Conservation (phyloP, 1,139 yeast species). For the Yamadazyma atlantica region DNA sequence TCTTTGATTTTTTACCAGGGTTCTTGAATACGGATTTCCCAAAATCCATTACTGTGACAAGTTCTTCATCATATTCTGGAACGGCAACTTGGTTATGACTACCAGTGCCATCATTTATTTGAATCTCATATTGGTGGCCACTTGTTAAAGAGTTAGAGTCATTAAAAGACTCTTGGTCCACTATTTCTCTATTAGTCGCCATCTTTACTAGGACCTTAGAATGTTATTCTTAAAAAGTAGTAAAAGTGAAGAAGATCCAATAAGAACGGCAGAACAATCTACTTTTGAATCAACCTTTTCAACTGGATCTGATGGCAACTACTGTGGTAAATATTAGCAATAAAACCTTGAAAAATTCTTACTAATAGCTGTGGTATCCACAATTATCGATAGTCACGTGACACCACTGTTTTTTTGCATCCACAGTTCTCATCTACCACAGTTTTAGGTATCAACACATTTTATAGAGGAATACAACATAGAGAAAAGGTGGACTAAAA, state of each 20-base stretch:
- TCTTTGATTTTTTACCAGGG: constrained; percentile 39
- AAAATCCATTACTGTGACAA: constrained; percentile 50
- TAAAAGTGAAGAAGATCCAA: background rate
- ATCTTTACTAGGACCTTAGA: background rate
- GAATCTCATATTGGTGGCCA: constrained; percentile 9
- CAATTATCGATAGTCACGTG: constrained; percentile 2
- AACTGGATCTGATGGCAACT: background rate
- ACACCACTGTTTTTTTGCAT: constrained; percentile 2
- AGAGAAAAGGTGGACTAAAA: too few relatives aligned
- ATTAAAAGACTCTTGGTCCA: background rate
- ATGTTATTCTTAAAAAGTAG: background rate
- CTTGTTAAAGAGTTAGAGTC: background rate
- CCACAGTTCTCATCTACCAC: background rate
- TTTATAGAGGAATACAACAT: too few relatives aligned
- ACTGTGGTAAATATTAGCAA: constrained; percentile 1
- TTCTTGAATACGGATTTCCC: constrained; percentile 30
- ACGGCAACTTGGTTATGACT: constrained; percentile 16
- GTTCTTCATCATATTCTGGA: constrained; percentile 42
- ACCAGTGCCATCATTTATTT: background rate
- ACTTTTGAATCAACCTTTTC: background rate
- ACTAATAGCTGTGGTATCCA: constrained; percentile 1
- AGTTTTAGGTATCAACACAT: background rate
- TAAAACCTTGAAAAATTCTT: background rate
- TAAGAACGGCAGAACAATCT: background rate
- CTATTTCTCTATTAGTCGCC: background rate